phyloP scores from a whole-genome alignment of 1,139 yeast species.

The Taphrina pruni region DNA sequence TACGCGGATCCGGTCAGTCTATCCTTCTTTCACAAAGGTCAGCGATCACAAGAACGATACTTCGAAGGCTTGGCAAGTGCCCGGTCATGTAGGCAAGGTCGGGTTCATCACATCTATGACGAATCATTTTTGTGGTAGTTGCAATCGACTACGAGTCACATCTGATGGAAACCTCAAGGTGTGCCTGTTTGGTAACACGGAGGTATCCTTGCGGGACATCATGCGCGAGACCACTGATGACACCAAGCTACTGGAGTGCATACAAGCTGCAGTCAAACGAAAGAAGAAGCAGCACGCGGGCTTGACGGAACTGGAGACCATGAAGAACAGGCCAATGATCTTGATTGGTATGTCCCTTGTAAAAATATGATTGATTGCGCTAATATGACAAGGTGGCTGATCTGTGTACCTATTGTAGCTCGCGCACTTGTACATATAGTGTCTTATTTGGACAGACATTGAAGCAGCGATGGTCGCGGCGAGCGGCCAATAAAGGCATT shows the following conservation, averaged over 20 bases:
- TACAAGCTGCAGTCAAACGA: slow-evolving; percentile 56
- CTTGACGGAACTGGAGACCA: slow-evolving; percentile 55
- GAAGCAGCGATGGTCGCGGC: too few relatives aligned
- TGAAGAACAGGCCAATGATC: slow-evolving; percentile 62
- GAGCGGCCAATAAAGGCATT: too few relatives aligned
- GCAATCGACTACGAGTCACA: slow-evolving; percentile 59
- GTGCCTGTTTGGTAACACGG: slow-evolving; percentile 61
- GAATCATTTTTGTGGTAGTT: slow-evolving; percentile 58
- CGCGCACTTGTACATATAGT: too few relatives aligned
- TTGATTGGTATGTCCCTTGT: slow-evolving; percentile 57
- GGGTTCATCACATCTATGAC: slow-evolving; percentile 64
- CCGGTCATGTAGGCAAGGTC: slow-evolving; percentile 55
- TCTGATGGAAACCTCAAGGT: slow-evolving; percentile 62
- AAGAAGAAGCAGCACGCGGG: slow-evolving; percentile 61
- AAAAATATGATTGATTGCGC: not conserved
- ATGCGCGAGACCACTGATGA: slow-evolving; percentile 52
- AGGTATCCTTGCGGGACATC: slow-evolving; percentile 57
- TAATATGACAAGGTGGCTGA: not conserved
- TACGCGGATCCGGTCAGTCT: slow-evolving; percentile 49
- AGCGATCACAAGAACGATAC: slow-evolving; percentile 52
- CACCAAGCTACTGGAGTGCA: slow-evolving; percentile 52
- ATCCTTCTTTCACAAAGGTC: slow-evolving; percentile 46
- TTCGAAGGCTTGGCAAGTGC: slow-evolving; percentile 55
- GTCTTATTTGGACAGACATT: too few relatives aligned
- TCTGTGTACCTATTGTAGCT: too few relatives aligned